Evolutionary conservation across 1,284 basidiomycete species (phyloP).

Genomic region (Ceratobasidium theobromae): DNA sequence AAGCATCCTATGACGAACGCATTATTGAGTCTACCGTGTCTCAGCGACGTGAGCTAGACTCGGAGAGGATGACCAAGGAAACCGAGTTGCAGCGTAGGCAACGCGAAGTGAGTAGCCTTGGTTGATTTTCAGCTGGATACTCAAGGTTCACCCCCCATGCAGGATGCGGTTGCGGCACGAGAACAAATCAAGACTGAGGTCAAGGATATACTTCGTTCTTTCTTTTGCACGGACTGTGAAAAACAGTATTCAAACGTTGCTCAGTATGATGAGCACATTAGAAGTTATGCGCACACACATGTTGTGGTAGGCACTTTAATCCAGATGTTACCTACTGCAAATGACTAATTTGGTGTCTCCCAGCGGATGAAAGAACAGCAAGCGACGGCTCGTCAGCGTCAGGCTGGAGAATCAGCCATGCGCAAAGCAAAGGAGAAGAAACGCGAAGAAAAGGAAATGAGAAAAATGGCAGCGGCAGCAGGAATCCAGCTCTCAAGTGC

Average conservation of each 20-base stretch:
- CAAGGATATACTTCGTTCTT: constrained; percentile 62
- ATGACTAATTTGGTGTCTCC: constrained; percentile 45
- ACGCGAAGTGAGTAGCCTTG: constrained; percentile 57
- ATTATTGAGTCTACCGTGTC: constrained; percentile 82
- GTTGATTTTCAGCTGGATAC: not conserved
- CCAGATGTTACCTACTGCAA: not conserved
- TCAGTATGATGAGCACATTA: constrained; percentile 73
- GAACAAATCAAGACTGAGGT: constrained; percentile 67
- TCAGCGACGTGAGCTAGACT: constrained; percentile 71
- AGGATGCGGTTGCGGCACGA: constrained; percentile 69
- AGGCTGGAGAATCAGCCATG: constrained; percentile 31
- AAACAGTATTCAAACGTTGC: constrained; percentile 78
- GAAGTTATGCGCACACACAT: constrained; percentile 36
- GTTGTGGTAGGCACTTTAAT: constrained; percentile 31
- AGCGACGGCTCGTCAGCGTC: constrained; percentile 39
- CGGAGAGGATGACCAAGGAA: constrained; percentile 74
- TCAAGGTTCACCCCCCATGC: not conserved
- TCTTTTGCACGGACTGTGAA: constrained; percentile 78
- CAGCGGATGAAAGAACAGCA: constrained; percentile 41
- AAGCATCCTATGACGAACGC: constrained; percentile 68
- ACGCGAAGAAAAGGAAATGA: constrained; percentile 75
- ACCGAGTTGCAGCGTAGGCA: constrained; percentile 68
- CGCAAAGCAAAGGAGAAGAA: constrained; percentile 78
- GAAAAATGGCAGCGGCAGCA: constrained; percentile 74
- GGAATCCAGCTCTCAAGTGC: constrained; percentile 69